phyloP scores from a whole-genome alignment of 768 basidiomycete species.

The Flagelloscypha sp. region DNA sequence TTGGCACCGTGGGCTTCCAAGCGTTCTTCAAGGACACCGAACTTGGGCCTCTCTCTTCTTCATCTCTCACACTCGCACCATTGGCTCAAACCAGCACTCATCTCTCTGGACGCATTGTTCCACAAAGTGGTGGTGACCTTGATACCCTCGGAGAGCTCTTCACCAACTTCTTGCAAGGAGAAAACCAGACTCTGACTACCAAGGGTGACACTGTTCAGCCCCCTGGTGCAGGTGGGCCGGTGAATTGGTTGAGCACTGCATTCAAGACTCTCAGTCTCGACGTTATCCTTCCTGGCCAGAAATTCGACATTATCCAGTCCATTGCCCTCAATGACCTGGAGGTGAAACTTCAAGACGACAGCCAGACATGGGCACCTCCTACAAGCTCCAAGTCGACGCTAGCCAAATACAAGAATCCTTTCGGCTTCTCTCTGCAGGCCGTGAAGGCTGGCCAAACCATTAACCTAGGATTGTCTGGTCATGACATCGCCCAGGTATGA shows the following conservation, averaged over 20 bases:
- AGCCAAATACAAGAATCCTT: constrained; percentile 63
- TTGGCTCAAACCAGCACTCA: constrained; percentile 39
- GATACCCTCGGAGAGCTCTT: constrained; percentile 54
- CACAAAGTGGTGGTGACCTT: constrained; percentile 48
- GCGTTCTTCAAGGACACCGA: constrained; percentile 46
- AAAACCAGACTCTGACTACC: constrained; percentile 54
- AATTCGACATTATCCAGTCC: constrained; percentile 53
- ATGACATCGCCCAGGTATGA: constrained; percentile 45
- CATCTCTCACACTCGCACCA: constrained; percentile 42
- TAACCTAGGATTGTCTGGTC: constrained; percentile 37
- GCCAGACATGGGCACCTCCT: constrained; percentile 52
- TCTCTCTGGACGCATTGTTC: constrained; percentile 56
- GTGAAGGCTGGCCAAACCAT: constrained; percentile 48
- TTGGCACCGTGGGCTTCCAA: constrained; percentile 58
- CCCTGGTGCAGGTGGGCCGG: constrained; percentile 37
- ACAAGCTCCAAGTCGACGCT: constrained; percentile 47
- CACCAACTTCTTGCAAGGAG: constrained; percentile 53
- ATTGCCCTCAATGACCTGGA: constrained; percentile 52
- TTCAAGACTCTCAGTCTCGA: constrained; percentile 57
- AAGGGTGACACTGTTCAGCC: constrained; percentile 57
- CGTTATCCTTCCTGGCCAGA: constrained; percentile 56
- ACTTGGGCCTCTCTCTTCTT: constrained; percentile 51
- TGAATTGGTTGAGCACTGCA: constrained; percentile 61
- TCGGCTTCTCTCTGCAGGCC: constrained; percentile 67
- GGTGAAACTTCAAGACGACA: constrained; percentile 40